A percentile compares a stretch with the other conserved stretches of the same genome.
phyloP scores from a whole-genome alignment of 106 monocot genomes.

The Allium fistulosum region DNA sequence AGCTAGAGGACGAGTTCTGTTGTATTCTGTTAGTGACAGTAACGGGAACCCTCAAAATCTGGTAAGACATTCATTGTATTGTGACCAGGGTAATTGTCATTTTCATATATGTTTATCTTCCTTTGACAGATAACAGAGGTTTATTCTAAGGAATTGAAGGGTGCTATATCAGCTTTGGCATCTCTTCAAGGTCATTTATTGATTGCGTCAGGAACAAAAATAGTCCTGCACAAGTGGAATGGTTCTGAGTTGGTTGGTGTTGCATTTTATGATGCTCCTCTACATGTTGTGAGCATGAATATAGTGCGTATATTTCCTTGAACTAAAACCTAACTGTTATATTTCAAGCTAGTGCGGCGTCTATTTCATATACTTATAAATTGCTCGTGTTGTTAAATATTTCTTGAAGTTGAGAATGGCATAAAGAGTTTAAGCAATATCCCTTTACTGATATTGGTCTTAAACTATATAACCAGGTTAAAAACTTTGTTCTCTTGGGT shows the following conservation, averaged over 20 bases:
- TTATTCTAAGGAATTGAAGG: slow-evolving; percentile 93
- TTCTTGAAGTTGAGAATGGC: not conserved
- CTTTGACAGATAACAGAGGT: slow-evolving; percentile 65
- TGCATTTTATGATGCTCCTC: slow-evolving; percentile 97
- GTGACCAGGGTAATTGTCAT: too few species aligned
- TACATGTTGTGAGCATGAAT: slow-evolving; percentile 98
- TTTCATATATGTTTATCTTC: not conserved
- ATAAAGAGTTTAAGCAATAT: not conserved
- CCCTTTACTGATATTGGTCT: slow-evolving; percentile 5
- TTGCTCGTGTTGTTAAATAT: not conserved
- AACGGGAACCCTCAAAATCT: slow-evolving; percentile 57
- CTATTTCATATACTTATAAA: not conserved
- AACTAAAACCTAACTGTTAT: not conserved
- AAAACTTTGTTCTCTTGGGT: slow-evolving; percentile 91
- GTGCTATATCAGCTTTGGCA: slow-evolving; percentile 90
- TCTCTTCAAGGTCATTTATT: slow-evolving; percentile 96
- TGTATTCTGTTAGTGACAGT: slow-evolving; percentile 65
- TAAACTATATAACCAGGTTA: slow-evolving; percentile 39
- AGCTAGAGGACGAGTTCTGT: slow-evolving; percentile 80
- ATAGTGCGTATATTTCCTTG: slow-evolving; percentile 39
- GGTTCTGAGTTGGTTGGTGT: slow-evolving; percentile 92
- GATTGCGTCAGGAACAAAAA: slow-evolving; percentile 93
- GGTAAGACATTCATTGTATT: slow-evolving; percentile 21
- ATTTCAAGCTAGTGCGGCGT: too few species aligned
- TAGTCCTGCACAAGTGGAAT: slow-evolving; percentile 89